These are phyloP conservation scores for Cryptosporidium ubiquitum DNA, from an alignment of 169 alveolate species.

Conservation along the genomic window DNA sequence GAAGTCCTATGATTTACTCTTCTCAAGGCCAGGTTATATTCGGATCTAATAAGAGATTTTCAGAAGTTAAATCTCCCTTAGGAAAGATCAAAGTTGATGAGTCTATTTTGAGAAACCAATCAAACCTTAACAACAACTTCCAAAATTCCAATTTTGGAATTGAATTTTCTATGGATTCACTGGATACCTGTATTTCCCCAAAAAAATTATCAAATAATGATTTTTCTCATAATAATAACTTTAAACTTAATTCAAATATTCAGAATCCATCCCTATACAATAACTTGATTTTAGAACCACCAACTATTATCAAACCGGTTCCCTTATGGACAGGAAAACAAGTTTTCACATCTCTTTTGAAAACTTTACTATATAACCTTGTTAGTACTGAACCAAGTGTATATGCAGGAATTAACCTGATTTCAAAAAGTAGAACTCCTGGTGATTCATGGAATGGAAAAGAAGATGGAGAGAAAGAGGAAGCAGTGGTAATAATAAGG, in stretches of 20 bases:
- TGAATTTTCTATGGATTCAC: not conserved
- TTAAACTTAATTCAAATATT: not conserved
- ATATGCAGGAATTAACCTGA: constrained; percentile 51
- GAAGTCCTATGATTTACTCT: constrained; percentile 46
- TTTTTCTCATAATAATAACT: not conserved
- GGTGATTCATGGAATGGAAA: constrained; percentile 91
- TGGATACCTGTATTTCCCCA: not conserved
- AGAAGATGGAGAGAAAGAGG: constrained; percentile 78
- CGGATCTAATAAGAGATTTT: constrained; percentile 51
- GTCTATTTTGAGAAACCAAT: constrained; percentile 6
- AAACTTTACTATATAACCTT: constrained; percentile 28
- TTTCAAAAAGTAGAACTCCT: constrained; percentile 84
- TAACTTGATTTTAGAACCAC: constrained; percentile 84
- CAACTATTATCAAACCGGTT: constrained; percentile 94
- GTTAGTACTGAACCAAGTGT: constrained; percentile 38
- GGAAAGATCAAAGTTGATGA: constrained; percentile 56
- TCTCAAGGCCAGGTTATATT: constrained; percentile 61
- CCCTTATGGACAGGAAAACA: constrained; percentile 97
- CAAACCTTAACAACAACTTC: not conserved
- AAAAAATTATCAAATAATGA: not conserved
- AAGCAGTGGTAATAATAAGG: constrained; percentile 76
- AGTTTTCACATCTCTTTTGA: constrained; percentile 74
- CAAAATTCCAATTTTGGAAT: not conserved
- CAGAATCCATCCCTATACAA: not conserved
- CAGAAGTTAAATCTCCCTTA: constrained; percentile 48